A percentile compares a stretch with the other conserved stretches of the same genome.
Conservation (phyloP, 805 yeast genomes). For the Huiozyma naganishii region DNA sequence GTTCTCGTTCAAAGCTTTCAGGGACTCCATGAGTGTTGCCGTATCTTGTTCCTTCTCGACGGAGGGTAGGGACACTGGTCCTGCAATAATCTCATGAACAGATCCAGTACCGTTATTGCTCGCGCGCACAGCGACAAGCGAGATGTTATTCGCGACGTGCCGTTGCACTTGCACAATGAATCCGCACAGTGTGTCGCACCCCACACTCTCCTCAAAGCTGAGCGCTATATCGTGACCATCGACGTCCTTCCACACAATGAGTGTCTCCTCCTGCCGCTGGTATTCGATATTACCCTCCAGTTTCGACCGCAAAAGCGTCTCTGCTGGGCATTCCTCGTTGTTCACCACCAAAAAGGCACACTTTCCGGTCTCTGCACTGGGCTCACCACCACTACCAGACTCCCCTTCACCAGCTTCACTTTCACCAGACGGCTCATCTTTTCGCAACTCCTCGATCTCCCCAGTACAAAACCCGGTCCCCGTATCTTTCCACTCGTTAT, state of each 20-base stretch:
- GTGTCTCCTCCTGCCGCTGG: slow-evolving; percentile 88
- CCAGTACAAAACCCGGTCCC: slow-evolving; percentile 92
- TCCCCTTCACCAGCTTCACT: slow-evolving; percentile 14
- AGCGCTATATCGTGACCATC: slow-evolving; percentile 67
- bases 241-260: slow-evolving; percentile 85
- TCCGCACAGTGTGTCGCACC: slow-evolving; percentile 76
- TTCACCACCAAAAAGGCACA: slow-evolving; percentile 47
- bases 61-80: slow-evolving; percentile 65
- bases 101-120: slow-evolving; percentile 34
- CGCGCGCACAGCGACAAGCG: slow-evolving; percentile 58
- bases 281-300: slow-evolving; percentile 72
- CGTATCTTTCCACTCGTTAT: slow-evolving; percentile 80
- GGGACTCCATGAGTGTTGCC: slow-evolving; percentile 38
- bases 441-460: slow-evolving; percentile 28
- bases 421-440: neutral
- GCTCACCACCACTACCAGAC: slow-evolving; percentile 3
- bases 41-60: slow-evolving; percentile 36
- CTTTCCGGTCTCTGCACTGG: neutral
- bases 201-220: slow-evolving; percentile 84
- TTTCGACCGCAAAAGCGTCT: slow-evolving; percentile 49
- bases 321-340: slow-evolving; percentile 52
- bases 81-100: slow-evolving; percentile 65
- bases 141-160: slow-evolving; percentile 49
- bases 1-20: slow-evolving; percentile 49
- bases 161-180: slow-evolving; percentile 63